Percentiles rank a stretch among this genome's conserved stretches.
Evolutionary conservation across 116 monocot genomes (phyloP).

Genomic region (Posidonia oceanica): DNA sequence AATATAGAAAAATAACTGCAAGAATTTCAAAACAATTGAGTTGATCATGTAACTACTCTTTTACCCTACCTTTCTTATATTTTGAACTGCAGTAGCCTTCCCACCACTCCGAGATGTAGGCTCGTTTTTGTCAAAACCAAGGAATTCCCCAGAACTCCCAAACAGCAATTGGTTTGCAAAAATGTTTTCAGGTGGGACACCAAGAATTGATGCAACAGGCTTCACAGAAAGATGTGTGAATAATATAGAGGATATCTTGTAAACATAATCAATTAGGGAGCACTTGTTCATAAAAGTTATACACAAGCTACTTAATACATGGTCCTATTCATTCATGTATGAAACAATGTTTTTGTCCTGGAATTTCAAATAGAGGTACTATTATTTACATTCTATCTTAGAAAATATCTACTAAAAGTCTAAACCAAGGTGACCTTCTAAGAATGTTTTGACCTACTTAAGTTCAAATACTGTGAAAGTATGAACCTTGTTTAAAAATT

Average conservation of each 20-base stretch:
- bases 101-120: conserved; percentile 92
- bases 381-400: no score
- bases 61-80: conserved; percentile 56
- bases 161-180: conserved; percentile 90
- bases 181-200: conserved; percentile 72
- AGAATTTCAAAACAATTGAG: not conserved
- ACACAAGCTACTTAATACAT: no score
- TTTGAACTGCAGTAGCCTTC: conserved; percentile 79
- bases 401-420: no score
- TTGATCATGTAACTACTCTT: not conserved
- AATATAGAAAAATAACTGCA: not conserved
- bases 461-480: conserved; percentile 2
- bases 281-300: no score
- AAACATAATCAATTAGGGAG: no score
- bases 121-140: conserved; percentile 77
- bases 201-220: conserved; percentile 81
- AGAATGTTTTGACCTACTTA: not conserved
- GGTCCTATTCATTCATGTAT: no score
- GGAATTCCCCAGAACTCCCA: conserved; percentile 65
- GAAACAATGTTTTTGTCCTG: no score
- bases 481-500: conserved; percentile 3
- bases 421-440: not conserved
- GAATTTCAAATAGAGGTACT: no score
- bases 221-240: conserved; percentile 19
- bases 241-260: not conserved